Evolutionary conservation across 495 filamentous ascomycete genomes (phyloP), one percentile per base, ranked within the genome.

Genomic region (Entonaema liquescens): DNA sequence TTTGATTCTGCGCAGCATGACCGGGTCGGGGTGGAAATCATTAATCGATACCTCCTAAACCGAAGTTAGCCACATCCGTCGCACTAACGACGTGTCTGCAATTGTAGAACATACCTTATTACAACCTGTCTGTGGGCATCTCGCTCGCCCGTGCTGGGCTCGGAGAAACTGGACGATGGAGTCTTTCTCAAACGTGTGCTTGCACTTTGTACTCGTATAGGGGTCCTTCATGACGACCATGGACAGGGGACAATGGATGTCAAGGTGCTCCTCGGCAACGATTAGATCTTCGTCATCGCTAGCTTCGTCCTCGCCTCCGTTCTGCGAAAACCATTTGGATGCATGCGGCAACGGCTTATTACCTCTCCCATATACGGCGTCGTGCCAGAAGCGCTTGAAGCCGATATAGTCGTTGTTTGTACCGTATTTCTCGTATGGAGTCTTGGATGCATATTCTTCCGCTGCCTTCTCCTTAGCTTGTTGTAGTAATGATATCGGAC

Each of bases 161-260:
- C 71, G 53, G 36, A 96, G 86, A 80, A 92, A 90, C 13, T 86
- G 82, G 36, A 87, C 28, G 62, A 97, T 92, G 5, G 92, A 92
- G 2, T 79, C 71, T 70, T 87, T 90, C 78, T 97, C 91, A 77
- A 97, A 97, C 8, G 86, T 92, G 76, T 97, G 94, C 8, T 86
- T 89, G 81, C 94, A 97, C 70, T 91, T 90, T 3, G 79, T 85
- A 77, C 88, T 93, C n/a, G 87, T 94, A 66, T 85, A 83, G 0
- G 94, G 94, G 52, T 95, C 87, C 26, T 82, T 80, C 82, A 92
- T 92, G n/a, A 84, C 76, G 38, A 84, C 83, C 44, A 97, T 83
- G 1, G 94, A 94, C n/a, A 97, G 74, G 0, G 93, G 93, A 72
- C 94, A 97, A 74, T 89, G 91, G 55, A 93, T 85, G 64, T 88